Conservation (phyloP, 805 yeast species). For the Starmerella apicola region DNA sequence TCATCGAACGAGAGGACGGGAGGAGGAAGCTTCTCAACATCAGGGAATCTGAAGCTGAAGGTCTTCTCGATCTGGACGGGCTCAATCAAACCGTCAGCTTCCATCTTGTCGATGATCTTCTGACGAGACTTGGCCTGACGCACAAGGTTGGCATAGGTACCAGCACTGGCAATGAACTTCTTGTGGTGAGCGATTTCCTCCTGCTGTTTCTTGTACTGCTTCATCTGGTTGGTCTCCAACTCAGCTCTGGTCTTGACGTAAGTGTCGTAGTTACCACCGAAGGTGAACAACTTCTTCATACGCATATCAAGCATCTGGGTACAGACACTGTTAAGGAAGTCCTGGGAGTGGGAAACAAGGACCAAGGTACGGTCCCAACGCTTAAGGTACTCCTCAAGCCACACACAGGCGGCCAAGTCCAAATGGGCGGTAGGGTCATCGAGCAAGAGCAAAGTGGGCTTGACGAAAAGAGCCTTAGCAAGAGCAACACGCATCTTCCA, state of each 20-base stretch:
- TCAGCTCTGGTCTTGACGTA: slow-evolving; percentile 90
- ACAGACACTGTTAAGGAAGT: slow-evolving; percentile 98
- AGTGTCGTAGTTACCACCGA: slow-evolving; percentile 98
- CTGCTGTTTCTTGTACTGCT: slow-evolving; percentile 92
- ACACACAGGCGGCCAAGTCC: slow-evolving; percentile 98
- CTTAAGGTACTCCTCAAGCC: slow-evolving; percentile 97
- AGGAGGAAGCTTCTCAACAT: slow-evolving; percentile 94
- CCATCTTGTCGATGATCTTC: slow-evolving; percentile 99
- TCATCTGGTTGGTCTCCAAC: slow-evolving; percentile 94
- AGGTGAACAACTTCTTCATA: slow-evolving; percentile 54
- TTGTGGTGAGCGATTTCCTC: slow-evolving; percentile 97
- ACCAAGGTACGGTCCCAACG: slow-evolving; percentile 87
- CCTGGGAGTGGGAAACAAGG: slow-evolving; percentile 94
- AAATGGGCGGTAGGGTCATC: slow-evolving; percentile 99
- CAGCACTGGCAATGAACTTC: slow-evolving; percentile 98
- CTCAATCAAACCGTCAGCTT: slow-evolving; percentile 90
- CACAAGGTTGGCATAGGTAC: slow-evolving; percentile 98
- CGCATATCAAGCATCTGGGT: slow-evolving; percentile 98
- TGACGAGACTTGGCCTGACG: slow-evolving; percentile 98
- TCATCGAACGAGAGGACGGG: slow-evolving; percentile 96
- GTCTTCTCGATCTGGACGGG: slow-evolving; percentile 89
- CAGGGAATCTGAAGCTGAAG: slow-evolving; percentile 87
- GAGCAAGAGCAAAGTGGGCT: slow-evolving; percentile 84
- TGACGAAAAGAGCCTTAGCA: slow-evolving; percentile 94
- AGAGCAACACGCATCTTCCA: slow-evolving; percentile 99